Percentiles rank a stretch among this genome's conserved stretches.
Evolutionary conservation across 2,329 filamentous ascomycete species (phyloP).

Genomic region (Colletotrichum sansevieriae): DNA sequence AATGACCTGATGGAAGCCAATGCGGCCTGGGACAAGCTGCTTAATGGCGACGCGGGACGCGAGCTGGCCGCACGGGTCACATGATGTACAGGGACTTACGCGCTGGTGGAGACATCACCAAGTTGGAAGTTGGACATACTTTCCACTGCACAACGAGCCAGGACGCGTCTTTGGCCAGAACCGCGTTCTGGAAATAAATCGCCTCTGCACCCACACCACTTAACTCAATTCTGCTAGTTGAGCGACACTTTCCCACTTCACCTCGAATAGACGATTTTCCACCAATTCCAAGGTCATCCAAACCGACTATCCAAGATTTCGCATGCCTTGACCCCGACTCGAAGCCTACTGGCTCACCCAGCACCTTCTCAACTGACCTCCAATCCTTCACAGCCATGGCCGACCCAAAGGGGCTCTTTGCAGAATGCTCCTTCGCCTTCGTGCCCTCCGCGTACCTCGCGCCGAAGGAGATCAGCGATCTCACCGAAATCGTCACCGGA

Average conservation of each 20-base stretch:
- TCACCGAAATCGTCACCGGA: constrained; percentile 58
- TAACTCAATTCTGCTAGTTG: background rate
- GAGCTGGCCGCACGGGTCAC: background rate
- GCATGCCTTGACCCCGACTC: constrained; percentile 23
- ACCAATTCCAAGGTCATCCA: background rate
- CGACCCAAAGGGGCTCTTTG: constrained; percentile 52
- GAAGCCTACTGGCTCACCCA: constrained; percentile 10
- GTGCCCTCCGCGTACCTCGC: constrained; percentile 58
- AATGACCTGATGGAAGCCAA: background rate
- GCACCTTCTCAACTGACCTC: constrained; percentile 3
- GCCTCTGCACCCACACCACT: constrained; percentile 9
- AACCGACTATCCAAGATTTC: background rate
- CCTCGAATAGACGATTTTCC: background rate
- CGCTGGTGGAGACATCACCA: background rate
- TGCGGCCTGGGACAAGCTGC: background rate
- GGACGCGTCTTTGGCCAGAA: constrained; percentile 23
- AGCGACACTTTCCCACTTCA: background rate
- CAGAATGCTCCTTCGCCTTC: constrained; percentile 60
- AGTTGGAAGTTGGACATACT: background rate
- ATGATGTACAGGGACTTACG: constrained; percentile 6
- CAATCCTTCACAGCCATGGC: constrained; percentile 41
- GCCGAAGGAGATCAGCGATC: constrained; percentile 57
- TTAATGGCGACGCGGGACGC: constrained; percentile 16
- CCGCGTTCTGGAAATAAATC: constrained; percentile 33
- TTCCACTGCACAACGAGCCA: background rate